phyloP scores from a whole-genome alignment of 768 basidiomycete genomes.

The Mycena alexandri region DNA sequence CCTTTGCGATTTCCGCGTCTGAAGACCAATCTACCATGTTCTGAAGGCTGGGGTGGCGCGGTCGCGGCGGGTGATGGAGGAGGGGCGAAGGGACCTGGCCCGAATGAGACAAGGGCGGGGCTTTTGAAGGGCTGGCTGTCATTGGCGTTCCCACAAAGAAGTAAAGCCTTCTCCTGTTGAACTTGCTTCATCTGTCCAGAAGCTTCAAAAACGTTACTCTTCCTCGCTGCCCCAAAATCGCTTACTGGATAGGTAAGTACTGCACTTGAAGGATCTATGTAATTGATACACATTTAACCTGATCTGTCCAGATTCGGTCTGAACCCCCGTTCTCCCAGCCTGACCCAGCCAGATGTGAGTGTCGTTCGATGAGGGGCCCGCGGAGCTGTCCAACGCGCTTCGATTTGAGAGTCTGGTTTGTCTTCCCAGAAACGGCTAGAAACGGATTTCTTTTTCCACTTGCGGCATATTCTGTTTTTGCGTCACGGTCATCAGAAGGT shows the following conservation, averaged over 20 bases:
- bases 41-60: constrained; percentile 4
- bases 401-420: not conserved
- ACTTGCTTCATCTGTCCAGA: constrained; percentile 7
- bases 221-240: not conserved
- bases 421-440: not conserved
- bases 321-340: too few relatives aligned
- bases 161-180: too few relatives aligned
- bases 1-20: constrained; percentile 56
- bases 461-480: not conserved
- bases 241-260: too few relatives aligned
- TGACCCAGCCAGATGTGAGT: not conserved
- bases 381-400: constrained; percentile 10
- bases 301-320: too few relatives aligned
- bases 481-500: not conserved
- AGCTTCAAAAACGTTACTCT: constrained; percentile 4
- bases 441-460: not conserved
- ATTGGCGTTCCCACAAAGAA: constrained; percentile 34
- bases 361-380: constrained; percentile 4
- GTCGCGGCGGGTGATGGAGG: constrained; percentile 19
- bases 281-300: too few relatives aligned
- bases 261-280: too few relatives aligned
- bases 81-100: constrained; percentile 34
- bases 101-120: not conserved
- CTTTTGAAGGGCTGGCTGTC: constrained; percentile 17
- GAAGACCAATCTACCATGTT: constrained; percentile 74